Percentiles rank a stretch among this genome's conserved stretches.
Evolutionary conservation across 768 basidiomycete species (phyloP).

Genomic region (Sporobolomyces phaffii): DNA sequence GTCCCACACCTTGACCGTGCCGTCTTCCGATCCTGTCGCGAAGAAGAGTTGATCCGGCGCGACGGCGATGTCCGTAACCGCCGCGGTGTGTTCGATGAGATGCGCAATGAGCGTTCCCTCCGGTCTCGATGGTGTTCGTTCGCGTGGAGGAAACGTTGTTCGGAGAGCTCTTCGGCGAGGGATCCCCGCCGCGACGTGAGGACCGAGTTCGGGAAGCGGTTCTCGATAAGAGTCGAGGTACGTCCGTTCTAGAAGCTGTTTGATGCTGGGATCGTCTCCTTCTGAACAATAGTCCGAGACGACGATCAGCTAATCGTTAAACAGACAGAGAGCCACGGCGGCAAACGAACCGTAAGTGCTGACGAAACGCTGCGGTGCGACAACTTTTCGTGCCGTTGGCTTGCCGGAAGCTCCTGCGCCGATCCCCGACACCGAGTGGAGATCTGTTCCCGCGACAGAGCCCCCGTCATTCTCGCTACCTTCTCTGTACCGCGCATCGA

Average conservation of each 20-base stretch:
- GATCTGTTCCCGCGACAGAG: constrained; percentile 47
- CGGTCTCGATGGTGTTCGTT: constrained; percentile 56
- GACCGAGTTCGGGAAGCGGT: constrained; percentile 84
- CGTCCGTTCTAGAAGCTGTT: constrained; percentile 77
- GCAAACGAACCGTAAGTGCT: constrained; percentile 46
- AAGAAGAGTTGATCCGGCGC: constrained; percentile 91
- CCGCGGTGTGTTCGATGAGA: constrained; percentile 72
- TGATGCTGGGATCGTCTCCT: constrained; percentile 82
- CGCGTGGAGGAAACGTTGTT: constrained; percentile 62
- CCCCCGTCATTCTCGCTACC: constrained; percentile 46
- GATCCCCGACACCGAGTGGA: constrained; percentile 48
- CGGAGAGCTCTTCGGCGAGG: constrained; percentile 67
- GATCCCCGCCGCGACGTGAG: constrained; percentile 73
- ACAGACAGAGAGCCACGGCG: neutral
- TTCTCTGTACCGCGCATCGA: constrained; percentile 58
- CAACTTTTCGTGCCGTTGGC: neutral
- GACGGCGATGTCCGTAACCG: constrained; percentile 71
- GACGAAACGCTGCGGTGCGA: constrained; percentile 41
- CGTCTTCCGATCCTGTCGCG: constrained; percentile 50
- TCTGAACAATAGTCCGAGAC: constrained; percentile 53
- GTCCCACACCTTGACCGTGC: constrained; percentile 52
- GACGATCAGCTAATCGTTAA: too few species aligned
- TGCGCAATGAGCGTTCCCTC: constrained; percentile 80
- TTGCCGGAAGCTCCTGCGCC: constrained; percentile 4
- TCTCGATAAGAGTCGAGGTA: constrained; percentile 79